Evolutionary conservation across 2,329 filamentous ascomycete genomes (phyloP), one percentile per base, ranked within the genome.

Genomic region (Epichloe hybrida): DNA sequence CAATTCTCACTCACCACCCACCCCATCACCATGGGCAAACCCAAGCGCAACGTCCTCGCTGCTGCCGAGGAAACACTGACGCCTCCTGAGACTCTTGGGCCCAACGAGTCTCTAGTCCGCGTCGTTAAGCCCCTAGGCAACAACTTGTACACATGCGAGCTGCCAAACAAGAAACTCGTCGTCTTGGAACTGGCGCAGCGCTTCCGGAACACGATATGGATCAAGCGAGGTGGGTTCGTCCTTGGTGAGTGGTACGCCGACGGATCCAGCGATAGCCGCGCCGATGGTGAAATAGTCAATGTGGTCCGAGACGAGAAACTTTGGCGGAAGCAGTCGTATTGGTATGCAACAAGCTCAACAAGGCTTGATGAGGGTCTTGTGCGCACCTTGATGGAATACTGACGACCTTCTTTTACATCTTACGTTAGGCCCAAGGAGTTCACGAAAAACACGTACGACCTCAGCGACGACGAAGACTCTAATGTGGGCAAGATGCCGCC

Each of bases 121-220:
- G 83, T 96, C 52, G 70, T 86, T 62, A 86, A 87, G 66, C 85
- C 85, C 42, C 84, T 89, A 58, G 91, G 91, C 57, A 95, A 95
- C 71, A 94, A 86, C 66, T 74, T 95, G 41, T 97, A 95, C 73
- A 78, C 79, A 42, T 88, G 91, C 62, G 76, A 83, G 62, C 72
- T 90, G 34, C 81, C 90, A 23, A 74, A 75, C 58, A 76, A 78
- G 52, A 77, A 81, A 60, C 70, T 75, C 6, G 67, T 91, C 39
- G 71, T 94, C 17, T 83, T 89, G 21, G 89, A 96, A 72, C 79
- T 98, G 20, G 84, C 87, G 9, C 73, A 88, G 27, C 81, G 83
- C 40, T 96, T 97, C 64, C 86, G 91, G 54, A 93, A 88, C 56
- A 93, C 88, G 2, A 88, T 97, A 56, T 97, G 88, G 87, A 86